Base-by-base conservation (phyloP, 768 basidiomycete genomes). In the Termitomyces sp. region DNA sequence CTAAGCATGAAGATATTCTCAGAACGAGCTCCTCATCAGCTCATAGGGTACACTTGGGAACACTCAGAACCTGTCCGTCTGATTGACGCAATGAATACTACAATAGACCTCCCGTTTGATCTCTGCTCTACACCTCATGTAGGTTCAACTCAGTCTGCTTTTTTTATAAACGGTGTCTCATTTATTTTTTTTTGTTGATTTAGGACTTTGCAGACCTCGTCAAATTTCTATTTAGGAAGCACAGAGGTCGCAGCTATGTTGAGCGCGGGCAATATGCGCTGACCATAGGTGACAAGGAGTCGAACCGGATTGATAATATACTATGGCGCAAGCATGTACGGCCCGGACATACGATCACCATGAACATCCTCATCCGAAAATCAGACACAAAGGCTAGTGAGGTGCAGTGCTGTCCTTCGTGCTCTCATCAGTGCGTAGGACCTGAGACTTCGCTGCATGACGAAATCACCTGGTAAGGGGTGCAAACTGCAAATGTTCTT, bases 171-270 rank as follows among this genome's bases (percentile, higher is more conserved):
- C n/a, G 12, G 38, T 41, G 31, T 19, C 32, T 21, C 10, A 19
- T 4, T 5, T n/a, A 31, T 7, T 25, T 8, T 17, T 16, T 47
- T 32, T 12, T 46, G 25, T 2, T 29, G n/a, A 21, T 21, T 8
- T 45, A 60, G 59, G 59, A 60, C 21, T 57, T 60, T n/a, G 44
- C 44, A 27, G 59, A 60, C 11, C 37, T 60, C n/a, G 31, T 56
- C n/a, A 56, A 49, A 23, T 60, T 56, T 27, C 4, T 56, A 9
- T 57, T 60, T 14, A 35, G 59, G 5, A 60, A 57, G 17, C 59
- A 51, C 16, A 34, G 51, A 32, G 59, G 59, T 5, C 54, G 44
- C 3, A 45, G 34, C 0, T 53, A 53, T 43, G 51, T 60, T 4
- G 51, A 60, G 12, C 35, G 35, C 4, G 55, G 55, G 17, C 40